Percentiles rank a stretch among this genome's conserved stretches.
Evolutionary conservation across 805 yeast species (phyloP).

Genomic region (Phaffomyces thermotolerans): DNA sequence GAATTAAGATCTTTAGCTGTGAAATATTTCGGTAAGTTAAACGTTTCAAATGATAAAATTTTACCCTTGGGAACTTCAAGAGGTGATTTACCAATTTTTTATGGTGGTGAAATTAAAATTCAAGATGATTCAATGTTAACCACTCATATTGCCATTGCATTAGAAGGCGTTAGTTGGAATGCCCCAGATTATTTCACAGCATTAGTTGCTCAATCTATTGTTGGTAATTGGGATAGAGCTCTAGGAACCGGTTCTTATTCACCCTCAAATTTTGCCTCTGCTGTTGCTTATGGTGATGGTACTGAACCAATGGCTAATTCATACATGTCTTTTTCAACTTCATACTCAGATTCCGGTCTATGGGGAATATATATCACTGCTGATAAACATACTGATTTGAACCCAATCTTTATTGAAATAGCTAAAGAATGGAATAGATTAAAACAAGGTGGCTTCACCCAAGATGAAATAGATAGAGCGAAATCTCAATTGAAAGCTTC

Average conservation of each 20-base stretch:
- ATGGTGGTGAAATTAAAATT: conserved; percentile 80
- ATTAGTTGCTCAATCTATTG: conserved; percentile 90
- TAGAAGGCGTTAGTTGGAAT: conserved; percentile 98
- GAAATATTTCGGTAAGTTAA: conserved; percentile 65
- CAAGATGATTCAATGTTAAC: conserved; percentile 78
- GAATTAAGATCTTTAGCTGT: conserved; percentile 72
- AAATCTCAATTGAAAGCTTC: conserved; percentile 94
- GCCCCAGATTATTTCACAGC: conserved; percentile 94
- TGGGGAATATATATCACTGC: conserved; percentile 96
- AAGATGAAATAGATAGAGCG: conserved; percentile 86
- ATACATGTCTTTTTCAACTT: conserved; percentile 93
- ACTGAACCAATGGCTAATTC: conserved; percentile 77
- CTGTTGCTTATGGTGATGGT: conserved; percentile 51
- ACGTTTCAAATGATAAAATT: conserved; percentile 40
- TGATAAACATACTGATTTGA: conserved; percentile 53
- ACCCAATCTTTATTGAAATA: conserved; percentile 64
- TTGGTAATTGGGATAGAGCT: conserved; percentile 97
- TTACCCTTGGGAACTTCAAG: conserved; percentile 62
- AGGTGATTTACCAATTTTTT: conserved; percentile 67
- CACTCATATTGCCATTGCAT: conserved; percentile 87
- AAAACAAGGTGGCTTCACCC: conserved; percentile 67
- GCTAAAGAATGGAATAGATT: conserved; percentile 85
- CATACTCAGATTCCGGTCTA: conserved; percentile 94
- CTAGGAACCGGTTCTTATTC: conserved; percentile 76
- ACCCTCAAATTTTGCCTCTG: conserved; percentile 74